Base-by-base conservation (phyloP, 306 rosid genomes). In the Gastrolobium villosum region DNA sequence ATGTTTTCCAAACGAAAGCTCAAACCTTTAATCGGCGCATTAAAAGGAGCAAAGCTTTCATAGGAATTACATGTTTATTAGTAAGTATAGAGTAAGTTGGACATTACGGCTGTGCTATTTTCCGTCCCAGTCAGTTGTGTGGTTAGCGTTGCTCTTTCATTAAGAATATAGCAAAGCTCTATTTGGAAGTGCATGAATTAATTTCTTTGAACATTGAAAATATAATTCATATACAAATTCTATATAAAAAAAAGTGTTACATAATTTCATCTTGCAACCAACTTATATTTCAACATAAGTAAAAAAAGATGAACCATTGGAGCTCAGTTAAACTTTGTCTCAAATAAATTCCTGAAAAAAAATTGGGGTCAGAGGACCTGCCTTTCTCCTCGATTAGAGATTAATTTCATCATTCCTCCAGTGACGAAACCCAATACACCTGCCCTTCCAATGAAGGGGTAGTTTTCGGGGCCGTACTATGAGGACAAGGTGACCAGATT, bases 131-230 rank as follows among this genome's bases (percentile, higher is more conserved):
- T 46, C 70, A 61, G 61, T 39, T 75, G 36, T 62, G 50, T 13
- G 28, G 70, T 60, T 74, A 59, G 37, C 60, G 60, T 60, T 74
- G 30, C 44, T 59, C 60, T 59, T 59, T 59, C 55, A 30, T 40
- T 10, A 20, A 37, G 63, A 57, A 4, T 28, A 10, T 71, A 13
- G 53, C 41, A 54, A 50, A 37, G 63, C 64, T 39, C 8, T 72
- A 63, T 5, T 32, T 2, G 44, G 13, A 56, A 74, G 13, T 13
- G 68, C n/a, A 31, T 59, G 35, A 28, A 44, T 74, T 74, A 35
- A 34, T 32, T 74, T 74, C 10, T 74, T 14, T 32, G 26, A 32
- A 74, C 9, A 74, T 34, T 31, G 41, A 56, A 26, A 14, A 49
- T 30, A 9, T 41, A 48, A 14, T 45, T 31, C 4, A 6, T 49